Evolutionary conservation across 225 moss, liverwort and hornwort species (phyloP).

Genomic region (Physcomitrium patens): DNA sequence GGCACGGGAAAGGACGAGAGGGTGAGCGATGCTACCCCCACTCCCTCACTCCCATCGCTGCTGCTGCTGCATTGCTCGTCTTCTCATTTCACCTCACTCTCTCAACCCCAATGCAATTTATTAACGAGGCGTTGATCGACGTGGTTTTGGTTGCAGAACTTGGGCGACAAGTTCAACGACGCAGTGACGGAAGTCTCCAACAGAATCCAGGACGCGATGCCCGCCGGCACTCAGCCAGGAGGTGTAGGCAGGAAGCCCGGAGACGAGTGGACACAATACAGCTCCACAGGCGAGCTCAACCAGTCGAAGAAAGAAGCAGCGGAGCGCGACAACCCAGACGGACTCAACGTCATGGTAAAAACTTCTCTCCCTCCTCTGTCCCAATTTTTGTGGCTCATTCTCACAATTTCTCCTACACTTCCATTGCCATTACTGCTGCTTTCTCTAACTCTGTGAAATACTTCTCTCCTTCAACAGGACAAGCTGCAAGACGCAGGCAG

Average conservation of each 20-base stretch:
- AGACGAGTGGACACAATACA: conserved; percentile 54
- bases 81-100: no score
- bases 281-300: conserved; percentile 60
- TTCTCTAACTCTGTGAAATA: no score
- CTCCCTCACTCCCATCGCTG: no score
- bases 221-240: conserved; percentile 52
- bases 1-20: conserved; percentile 36
- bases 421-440: not conserved
- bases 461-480: conserved; percentile 16
- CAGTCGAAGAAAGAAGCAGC: conserved; percentile 40
- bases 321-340: conserved; percentile 47
- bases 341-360: conserved; percentile 39
- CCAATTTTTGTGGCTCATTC: no score
- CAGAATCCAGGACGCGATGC: conserved; percentile 45
- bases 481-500: conserved; percentile 53
- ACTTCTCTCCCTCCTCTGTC: no score
- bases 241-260: conserved; percentile 55
- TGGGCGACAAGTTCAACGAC: conserved; percentile 49
- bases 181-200: conserved; percentile 16
- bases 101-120: no score
- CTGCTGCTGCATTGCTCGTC: no score
- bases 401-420: no score
- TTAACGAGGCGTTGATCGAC: no score
- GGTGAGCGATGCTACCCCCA: conserved; percentile 16
- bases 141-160: conserved; percentile 27